phyloP scores from a whole-genome alignment of 257 asterid genomes.

The Ophiorrhiza pumila region DNA sequence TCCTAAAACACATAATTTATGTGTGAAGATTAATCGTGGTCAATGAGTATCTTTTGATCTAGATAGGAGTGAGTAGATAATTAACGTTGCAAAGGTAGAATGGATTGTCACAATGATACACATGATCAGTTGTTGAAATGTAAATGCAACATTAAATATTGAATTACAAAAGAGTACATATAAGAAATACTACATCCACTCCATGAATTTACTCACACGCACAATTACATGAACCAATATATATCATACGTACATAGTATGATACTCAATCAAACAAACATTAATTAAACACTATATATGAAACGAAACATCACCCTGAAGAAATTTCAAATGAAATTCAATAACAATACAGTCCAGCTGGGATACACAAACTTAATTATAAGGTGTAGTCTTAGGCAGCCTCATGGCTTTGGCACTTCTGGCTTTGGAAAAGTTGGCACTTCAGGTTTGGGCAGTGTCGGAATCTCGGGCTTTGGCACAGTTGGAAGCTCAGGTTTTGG shows the following conservation, averaged over 20 bases:
- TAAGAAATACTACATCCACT: not conserved
- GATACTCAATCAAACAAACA: not conserved
- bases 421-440: conserved; percentile 10
- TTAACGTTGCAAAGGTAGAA: not conserved
- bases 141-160: not conserved
- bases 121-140: not conserved
- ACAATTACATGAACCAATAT: not conserved
- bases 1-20: not conserved
- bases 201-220: not conserved
- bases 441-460: conserved; percentile 1
- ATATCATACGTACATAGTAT: too few species aligned
- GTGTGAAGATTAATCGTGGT: too few species aligned
- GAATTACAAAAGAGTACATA: conserved; percentile 5
- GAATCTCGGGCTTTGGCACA: conserved; percentile 6
- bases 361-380: not conserved
- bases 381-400: not conserved
- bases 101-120: not conserved
- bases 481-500: conserved; percentile 26
- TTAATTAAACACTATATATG: not conserved
- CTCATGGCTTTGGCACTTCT: conserved; percentile 10
- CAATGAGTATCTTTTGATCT: too few species aligned
- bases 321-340: not conserved
- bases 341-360: not conserved
- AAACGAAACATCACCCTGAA: not conserved
- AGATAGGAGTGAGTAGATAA: not conserved